These are phyloP conservation scores for Cryphonectria japonica DNA, from an alignment of 2,329 filamentous ascomycete species.

Conservation along the genomic window DNA sequence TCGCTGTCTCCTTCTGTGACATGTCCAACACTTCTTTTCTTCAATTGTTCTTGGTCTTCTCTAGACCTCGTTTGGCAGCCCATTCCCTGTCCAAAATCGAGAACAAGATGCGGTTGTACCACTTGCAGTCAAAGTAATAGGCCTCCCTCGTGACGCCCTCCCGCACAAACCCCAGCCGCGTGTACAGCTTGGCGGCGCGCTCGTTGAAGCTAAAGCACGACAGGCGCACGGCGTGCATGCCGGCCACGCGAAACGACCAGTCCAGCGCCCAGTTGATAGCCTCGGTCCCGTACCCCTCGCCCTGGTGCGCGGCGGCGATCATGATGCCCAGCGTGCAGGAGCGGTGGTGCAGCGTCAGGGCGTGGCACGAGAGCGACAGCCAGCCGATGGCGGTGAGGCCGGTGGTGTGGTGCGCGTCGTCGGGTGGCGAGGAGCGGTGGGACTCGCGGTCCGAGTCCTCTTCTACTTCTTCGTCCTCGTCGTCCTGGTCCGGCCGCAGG, in stretches of 20 bases:
- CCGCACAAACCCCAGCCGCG: constrained; percentile 48
- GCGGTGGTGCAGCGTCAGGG: constrained; percentile 19
- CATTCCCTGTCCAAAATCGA: constrained; percentile 47
- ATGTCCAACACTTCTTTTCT: neutral
- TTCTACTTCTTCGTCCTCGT: constrained; percentile 1
- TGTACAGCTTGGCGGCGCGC: constrained; percentile 47
- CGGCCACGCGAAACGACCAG: constrained; percentile 50
- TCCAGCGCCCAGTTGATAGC: constrained; percentile 51
- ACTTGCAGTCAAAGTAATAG: constrained; percentile 48
- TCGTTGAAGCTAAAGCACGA: constrained; percentile 47
- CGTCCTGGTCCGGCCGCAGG: constrained; percentile 3
- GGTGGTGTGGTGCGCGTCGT: neutral
- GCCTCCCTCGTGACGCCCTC: constrained; percentile 49
- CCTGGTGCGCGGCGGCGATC: constrained; percentile 23
- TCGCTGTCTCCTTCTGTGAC: neutral
- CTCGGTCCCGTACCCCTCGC: constrained; percentile 48
- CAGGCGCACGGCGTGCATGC: constrained; percentile 49
- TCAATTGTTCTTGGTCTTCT: neutral
- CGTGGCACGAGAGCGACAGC: constrained; percentile 21
- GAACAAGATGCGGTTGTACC: constrained; percentile 40
- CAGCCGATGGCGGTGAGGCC: constrained; percentile 19
- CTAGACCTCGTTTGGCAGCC: constrained; percentile 30
- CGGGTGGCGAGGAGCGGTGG: neutral
- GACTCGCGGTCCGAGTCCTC: neutral
- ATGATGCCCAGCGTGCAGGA: constrained; percentile 23